Conservation (phyloP, 768 basidiomycete species). For the Cystofilobasidium bisporidii region DNA sequence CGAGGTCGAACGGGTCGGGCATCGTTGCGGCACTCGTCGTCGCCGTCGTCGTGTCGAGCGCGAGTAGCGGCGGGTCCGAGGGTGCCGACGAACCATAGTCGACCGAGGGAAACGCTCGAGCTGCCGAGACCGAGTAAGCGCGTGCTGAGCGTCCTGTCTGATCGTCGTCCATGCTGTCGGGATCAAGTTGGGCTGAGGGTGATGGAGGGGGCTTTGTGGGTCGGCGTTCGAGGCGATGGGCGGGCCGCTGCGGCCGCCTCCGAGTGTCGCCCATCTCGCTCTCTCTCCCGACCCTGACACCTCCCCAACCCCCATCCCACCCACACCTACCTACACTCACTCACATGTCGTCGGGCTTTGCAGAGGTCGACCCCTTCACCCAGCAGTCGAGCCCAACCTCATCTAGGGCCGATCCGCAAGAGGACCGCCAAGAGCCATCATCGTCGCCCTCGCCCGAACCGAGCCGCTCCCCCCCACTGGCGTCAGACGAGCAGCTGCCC, state of each 20-base stretch:
- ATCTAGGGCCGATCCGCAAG: background rate
- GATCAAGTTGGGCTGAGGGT: background rate
- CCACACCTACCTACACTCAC: background rate
- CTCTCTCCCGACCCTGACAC: background rate
- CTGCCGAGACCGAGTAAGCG: constrained; percentile 12
- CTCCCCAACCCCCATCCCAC: background rate
- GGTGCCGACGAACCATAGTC: background rate
- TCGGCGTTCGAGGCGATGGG: no score
- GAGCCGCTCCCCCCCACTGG: background rate
- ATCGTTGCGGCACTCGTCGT: background rate
- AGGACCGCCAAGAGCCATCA: background rate
- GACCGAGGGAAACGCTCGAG: constrained; percentile 1
- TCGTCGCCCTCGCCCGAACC: background rate
- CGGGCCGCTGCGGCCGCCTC: no score
- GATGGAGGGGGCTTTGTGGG: no score
- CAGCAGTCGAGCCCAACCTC: background rate
- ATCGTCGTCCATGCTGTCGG: background rate
- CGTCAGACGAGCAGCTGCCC: background rate
- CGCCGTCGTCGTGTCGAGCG: background rate
- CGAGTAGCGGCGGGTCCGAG: background rate
- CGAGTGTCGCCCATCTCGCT: background rate
- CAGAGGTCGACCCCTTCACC: constrained; percentile 7
- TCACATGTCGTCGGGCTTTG: background rate
- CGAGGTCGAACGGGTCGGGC: constrained; percentile 18
- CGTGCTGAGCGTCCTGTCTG: background rate